phyloP scores from a whole-genome alignment of 805 yeast genomes.

The Jamesozyma lodderae region DNA sequence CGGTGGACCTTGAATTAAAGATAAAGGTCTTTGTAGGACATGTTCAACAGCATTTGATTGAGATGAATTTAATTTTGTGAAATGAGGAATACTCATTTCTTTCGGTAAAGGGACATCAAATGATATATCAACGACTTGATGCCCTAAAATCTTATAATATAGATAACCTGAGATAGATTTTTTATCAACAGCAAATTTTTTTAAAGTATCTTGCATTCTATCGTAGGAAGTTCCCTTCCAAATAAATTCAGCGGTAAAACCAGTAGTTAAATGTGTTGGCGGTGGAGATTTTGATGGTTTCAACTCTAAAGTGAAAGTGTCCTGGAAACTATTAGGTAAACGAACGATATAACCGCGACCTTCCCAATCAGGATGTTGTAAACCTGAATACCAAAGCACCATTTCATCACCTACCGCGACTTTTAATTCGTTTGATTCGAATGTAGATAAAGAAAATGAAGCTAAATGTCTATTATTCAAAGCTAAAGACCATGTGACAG shows the following conservation, averaged over 20 bases:
- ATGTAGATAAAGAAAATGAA: slow-evolving; percentile 57
- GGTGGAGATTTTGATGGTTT: slow-evolving; percentile 32
- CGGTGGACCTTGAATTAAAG: slow-evolving; percentile 91
- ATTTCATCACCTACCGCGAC: slow-evolving; percentile 83
- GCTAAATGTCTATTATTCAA: slow-evolving; percentile 58
- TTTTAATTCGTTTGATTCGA: slow-evolving; percentile 55
- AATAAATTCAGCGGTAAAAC: slow-evolving; percentile 75
- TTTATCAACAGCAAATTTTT: slow-evolving; percentile 57
- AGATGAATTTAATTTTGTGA: slow-evolving; percentile 64
- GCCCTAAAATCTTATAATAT: slow-evolving; percentile 74
- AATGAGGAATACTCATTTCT: slow-evolving; percentile 53
- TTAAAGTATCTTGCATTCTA: slow-evolving; percentile 76
- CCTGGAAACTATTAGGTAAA: slow-evolving; percentile 57
- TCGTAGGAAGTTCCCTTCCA: slow-evolving; percentile 83
- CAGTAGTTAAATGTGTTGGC: slow-evolving; percentile 51
- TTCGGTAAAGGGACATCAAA: slow-evolving; percentile 56
- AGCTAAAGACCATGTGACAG: slow-evolving; percentile 65
- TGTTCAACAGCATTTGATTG: slow-evolving; percentile 69
- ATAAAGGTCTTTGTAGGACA: slow-evolving; percentile 62
- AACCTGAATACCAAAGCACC: slow-evolving; percentile 53
- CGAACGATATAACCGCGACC: slow-evolving; percentile 62
- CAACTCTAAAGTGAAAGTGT: slow-evolving; percentile 66
- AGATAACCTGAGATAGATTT: slow-evolving; percentile 64
- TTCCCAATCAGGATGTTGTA: slow-evolving; percentile 56
- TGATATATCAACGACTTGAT: slow-evolving; percentile 55